A percentile compares a stretch with the other conserved stretches of the same genome.
phyloP scores from a whole-genome alignment of 1,139 yeast genomes.

The Suhomyces chickasaworum region DNA sequence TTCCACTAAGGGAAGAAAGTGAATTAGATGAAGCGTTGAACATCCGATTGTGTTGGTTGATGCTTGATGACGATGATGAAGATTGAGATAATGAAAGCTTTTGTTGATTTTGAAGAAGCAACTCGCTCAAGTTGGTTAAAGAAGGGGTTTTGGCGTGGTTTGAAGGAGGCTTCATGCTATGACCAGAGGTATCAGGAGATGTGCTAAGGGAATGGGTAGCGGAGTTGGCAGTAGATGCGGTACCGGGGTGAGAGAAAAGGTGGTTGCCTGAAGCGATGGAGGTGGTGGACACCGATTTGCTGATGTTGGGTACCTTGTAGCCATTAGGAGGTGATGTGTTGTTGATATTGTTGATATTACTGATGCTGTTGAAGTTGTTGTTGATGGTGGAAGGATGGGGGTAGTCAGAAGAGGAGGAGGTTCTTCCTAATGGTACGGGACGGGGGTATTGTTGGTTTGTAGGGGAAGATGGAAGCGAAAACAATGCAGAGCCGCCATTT shows the following conservation, averaged over 20 bases:
- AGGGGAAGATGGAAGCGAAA: constrained; percentile 20
- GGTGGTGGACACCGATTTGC: constrained; percentile 16
- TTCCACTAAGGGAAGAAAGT: constrained; percentile 30
- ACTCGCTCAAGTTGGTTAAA: constrained; percentile 35
- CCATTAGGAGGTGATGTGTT: constrained; percentile 10
- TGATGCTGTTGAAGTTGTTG: too few relatives aligned
- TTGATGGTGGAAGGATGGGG: constrained; percentile 3
- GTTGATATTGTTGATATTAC: too few relatives aligned
- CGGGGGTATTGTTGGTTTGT: constrained; percentile 11
- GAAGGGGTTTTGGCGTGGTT: constrained; percentile 20
- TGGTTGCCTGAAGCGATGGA: constrained; percentile 27
- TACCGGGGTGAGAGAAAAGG: constrained; percentile 22
- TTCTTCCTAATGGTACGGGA: not conserved
- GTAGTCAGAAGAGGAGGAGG: constrained; percentile 2
- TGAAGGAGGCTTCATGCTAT: constrained; percentile 17
- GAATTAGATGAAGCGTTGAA: constrained; percentile 31
- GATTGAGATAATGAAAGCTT: constrained; percentile 13
- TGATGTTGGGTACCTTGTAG: constrained; percentile 7
- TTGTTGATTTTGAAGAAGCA: constrained; percentile 27
- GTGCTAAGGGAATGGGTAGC: constrained; percentile 35
- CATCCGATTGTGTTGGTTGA: constrained; percentile 19
- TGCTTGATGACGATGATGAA: constrained; percentile 10
- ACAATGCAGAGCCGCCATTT: constrained; percentile 11
- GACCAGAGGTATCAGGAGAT: constrained; percentile 31
- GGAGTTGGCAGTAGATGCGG: constrained; percentile 25